phyloP scores from a whole-genome alignment of 345 rosid species.

The Rhizophora mangle region DNA sequence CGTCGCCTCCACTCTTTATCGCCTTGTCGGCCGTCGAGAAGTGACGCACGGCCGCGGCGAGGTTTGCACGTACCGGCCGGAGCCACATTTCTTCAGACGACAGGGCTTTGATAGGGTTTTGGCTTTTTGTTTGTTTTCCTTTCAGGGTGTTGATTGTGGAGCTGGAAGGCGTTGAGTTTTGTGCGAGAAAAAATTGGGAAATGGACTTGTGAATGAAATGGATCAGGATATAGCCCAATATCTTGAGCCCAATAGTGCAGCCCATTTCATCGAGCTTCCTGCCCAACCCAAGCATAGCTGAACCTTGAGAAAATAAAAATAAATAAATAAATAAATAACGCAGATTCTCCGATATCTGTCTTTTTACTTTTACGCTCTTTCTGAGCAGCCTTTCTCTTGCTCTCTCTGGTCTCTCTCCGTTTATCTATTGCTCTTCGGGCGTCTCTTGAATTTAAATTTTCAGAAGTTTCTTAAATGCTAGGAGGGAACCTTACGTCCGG shows the following conservation, averaged over 20 bases:
- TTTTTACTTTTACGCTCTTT: no score
- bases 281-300: no score
- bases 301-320: no score
- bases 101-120: background rate
- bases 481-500: slow-evolving; percentile 44
- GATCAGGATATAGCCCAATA: no score
- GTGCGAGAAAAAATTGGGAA: no score
- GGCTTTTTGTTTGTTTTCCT: background rate
- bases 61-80: slow-evolving; percentile 34
- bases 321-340: no score
- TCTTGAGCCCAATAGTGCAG: background rate
- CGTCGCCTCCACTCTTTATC: slow-evolving; percentile 4
- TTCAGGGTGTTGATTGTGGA: background rate
- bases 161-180: no score
- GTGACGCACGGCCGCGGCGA: slow-evolving; percentile 37
- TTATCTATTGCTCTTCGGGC: background rate
- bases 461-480: slow-evolving; percentile 28
- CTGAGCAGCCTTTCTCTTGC: no score
- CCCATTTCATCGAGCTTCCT: background rate
- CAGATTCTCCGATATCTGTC: no score
- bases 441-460: background rate
- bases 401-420: background rate
- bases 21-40: slow-evolving; percentile 36
- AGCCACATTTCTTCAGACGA: slow-evolving; percentile 25
- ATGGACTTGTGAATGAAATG: no score